These are phyloP conservation scores for Amanita fuliginea DNA, from an alignment of 768 basidiomycete species.

Conservation along the genomic window DNA sequence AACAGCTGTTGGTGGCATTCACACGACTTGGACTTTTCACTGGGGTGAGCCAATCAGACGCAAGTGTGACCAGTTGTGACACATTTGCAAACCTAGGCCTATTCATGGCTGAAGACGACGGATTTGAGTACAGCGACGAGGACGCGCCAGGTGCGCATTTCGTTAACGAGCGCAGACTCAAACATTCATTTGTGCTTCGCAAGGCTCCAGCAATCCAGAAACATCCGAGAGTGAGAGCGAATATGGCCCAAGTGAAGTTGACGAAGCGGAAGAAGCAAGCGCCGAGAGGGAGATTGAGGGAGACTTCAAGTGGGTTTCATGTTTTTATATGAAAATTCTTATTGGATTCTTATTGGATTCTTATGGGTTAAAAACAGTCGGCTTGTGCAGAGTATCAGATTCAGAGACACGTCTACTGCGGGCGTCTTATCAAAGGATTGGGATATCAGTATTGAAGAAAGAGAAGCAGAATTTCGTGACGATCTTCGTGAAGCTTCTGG, in stretches of 20 bases:
- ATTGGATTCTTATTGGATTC: too few relatives aligned
- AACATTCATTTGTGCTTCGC: neutral
- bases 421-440: slow-evolving; percentile 54
- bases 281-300: slow-evolving; percentile 24
- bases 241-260: slow-evolving; percentile 5
- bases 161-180: neutral
- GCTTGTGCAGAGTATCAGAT: slow-evolving; percentile 55
- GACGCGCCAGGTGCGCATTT: slow-evolving; percentile 11
- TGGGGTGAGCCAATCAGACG: too few relatives aligned
- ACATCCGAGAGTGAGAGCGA: slow-evolving; percentile 6
- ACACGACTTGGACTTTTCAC: too few relatives aligned
- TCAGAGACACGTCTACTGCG: slow-evolving; percentile 30
- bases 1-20: too few relatives aligned
- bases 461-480: slow-evolving; percentile 59
- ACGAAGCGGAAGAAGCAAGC: slow-evolving; percentile 17
- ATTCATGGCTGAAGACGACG: too few relatives aligned
- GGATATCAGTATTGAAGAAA: slow-evolving; percentile 63
- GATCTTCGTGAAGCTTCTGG: slow-evolving; percentile 68
- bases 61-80: too few relatives aligned
- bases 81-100: too few relatives aligned
- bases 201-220: slow-evolving; percentile 7
- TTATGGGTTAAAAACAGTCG: slow-evolving; percentile 29
- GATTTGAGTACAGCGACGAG: slow-evolving; percentile 5
- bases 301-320: too few relatives aligned
- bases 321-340: too few relatives aligned